Percentiles rank a stretch among this genome's conserved stretches.
Evolutionary conservation across 2,329 filamentous ascomycete genomes (phyloP).

Genomic region (Sclerotinia sclerotiorum): DNA sequence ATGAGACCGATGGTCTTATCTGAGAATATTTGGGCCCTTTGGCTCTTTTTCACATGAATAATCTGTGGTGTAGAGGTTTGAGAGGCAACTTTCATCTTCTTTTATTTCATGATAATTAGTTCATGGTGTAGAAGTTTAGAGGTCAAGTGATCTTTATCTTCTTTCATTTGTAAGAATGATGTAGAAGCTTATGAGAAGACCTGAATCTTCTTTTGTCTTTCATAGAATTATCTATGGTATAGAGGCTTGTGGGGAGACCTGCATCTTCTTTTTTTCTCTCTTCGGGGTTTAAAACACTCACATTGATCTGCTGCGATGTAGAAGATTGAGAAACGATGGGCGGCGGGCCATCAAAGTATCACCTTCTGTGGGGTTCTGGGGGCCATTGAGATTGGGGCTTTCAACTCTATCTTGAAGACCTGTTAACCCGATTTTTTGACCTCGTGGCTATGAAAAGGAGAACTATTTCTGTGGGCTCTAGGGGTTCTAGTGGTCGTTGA

Average conservation of each 20-base stretch:
- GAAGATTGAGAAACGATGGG: not conserved
- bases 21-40: not conserved
- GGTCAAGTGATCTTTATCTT: not conserved
- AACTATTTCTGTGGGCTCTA: not conserved
- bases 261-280: not conserved
- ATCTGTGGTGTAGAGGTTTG: not conserved
- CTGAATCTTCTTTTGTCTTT: not conserved
- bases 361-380: not conserved
- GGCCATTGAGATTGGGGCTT: not conserved
- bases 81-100: not conserved
- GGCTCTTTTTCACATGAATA: not conserved
- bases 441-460: not conserved
- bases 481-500: not conserved
- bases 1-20: slow-evolving; percentile 3
- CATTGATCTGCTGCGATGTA: not conserved
- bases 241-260: not conserved
- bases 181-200: not conserved
- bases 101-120: not conserved
- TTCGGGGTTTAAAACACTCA: not conserved
- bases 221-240: not conserved
- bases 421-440: not conserved
- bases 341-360: not conserved
- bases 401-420: not conserved
- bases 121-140: not conserved
- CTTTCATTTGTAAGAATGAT: not conserved